phyloP scores from a whole-genome alignment of 345 rosid species.

The Fremontodendron californicum region DNA sequence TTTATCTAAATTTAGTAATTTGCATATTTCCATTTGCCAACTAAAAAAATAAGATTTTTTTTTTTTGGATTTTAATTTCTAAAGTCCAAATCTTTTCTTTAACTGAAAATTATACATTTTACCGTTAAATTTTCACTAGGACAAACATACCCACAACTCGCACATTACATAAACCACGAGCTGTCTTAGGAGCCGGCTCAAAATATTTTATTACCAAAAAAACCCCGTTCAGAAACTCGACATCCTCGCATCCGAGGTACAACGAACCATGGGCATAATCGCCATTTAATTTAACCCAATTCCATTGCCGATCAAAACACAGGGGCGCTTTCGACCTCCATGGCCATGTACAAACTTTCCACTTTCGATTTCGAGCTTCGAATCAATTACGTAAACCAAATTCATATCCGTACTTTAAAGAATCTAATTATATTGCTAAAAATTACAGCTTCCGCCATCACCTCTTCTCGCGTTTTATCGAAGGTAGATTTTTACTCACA shows the following conservation, averaged over 20 bases:
- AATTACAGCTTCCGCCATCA: neutral
- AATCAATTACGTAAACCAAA: slow-evolving; percentile 23
- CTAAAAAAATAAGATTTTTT: neutral
- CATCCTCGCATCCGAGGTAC: neutral
- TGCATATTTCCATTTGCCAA: neutral
- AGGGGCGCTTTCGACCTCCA: slow-evolving; percentile 54
- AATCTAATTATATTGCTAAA: slow-evolving; percentile 5
- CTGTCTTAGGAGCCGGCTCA: slow-evolving; percentile 37
- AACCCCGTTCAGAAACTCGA: slow-evolving; percentile 6
- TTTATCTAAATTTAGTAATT: neutral
- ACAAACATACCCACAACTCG: neutral
- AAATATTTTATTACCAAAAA: slow-evolving; percentile 23
- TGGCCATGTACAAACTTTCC: slow-evolving; percentile 54
- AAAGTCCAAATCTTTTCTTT: neutral
- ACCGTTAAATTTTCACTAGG: neutral
- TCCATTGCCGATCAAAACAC: slow-evolving; percentile 88
- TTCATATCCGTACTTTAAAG: slow-evolving; percentile 22
- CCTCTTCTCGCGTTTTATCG: slow-evolving; percentile 24
- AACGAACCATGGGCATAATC: slow-evolving; percentile 32
- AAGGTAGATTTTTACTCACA: slow-evolving; percentile 33
- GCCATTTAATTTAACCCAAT: slow-evolving; percentile 35
- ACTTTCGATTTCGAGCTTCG: slow-evolving; percentile 45
- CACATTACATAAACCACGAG: slow-evolving; percentile 5
- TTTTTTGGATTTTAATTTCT: neutral
- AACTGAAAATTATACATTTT: neutral